A percentile compares a stretch with the other conserved stretches of the same genome.
Conservation (phyloP, 2,329 filamentous ascomycete genomes). For the Coniochaeta sp. region DNA sequence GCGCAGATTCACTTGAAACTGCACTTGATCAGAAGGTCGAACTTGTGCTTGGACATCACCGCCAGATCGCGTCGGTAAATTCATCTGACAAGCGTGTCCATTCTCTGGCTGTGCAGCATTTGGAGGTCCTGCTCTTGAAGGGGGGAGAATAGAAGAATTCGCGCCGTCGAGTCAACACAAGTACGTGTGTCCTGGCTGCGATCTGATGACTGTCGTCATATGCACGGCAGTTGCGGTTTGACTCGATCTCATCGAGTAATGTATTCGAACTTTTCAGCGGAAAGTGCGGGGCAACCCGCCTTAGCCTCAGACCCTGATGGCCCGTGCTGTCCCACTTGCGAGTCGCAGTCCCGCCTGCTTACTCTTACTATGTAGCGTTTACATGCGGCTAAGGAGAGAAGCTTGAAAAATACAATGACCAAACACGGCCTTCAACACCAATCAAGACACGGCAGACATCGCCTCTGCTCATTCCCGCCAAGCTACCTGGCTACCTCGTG, state of each 20-base stretch:
- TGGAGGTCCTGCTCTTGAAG: too few species aligned
- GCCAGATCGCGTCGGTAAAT: slow-evolving; percentile 10
- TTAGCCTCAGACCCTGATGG: slow-evolving; percentile 9
- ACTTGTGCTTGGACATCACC: too few species aligned
- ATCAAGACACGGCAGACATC: neutral
- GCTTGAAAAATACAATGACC: neutral
- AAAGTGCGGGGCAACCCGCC: slow-evolving; percentile 7
- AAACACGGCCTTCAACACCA: neutral
- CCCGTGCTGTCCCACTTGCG: neutral
- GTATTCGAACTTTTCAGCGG: slow-evolving; percentile 1
- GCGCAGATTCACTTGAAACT: too few species aligned
- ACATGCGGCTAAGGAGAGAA: neutral
- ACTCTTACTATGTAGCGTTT: too few species aligned
- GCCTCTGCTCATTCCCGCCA: neutral
- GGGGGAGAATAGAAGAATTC: too few species aligned
- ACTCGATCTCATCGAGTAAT: slow-evolving; percentile 41
- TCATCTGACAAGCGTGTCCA: too few species aligned
- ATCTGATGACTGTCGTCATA: slow-evolving; percentile 36
- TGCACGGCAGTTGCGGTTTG: slow-evolving; percentile 30
- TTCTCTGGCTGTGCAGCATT: too few species aligned
- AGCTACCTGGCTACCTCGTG: neutral
- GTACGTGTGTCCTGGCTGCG: too few species aligned
- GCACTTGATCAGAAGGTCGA: too few species aligned
- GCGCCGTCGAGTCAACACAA: too few species aligned
- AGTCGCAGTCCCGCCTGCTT: too few species aligned